These are phyloP conservation scores for Otatea glauca DNA, from an alignment of 176 grass and related monocot genomes.

Conservation along the genomic window DNA sequence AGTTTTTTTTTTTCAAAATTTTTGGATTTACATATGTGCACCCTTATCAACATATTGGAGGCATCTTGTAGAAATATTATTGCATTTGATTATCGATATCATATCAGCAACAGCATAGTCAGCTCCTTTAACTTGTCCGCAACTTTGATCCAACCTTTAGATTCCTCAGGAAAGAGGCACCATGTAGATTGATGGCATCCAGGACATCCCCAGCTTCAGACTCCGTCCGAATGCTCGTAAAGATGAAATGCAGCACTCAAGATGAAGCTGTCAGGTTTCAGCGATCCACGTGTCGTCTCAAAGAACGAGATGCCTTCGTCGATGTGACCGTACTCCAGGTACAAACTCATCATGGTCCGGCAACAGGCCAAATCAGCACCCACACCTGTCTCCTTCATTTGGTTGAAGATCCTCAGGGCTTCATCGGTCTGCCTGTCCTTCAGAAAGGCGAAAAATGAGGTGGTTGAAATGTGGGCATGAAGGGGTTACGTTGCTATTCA, in stretches of 20 bases:
- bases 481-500: conserved; percentile 37
- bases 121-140: neutral
- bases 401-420: conserved; percentile 55
- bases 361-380: conserved; percentile 67
- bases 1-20: too few species aligned
- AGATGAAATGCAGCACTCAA: conserved; percentile 76
- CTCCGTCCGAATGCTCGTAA: conserved; percentile 61
- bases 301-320: conserved; percentile 70
- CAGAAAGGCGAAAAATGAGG: conserved; percentile 66
- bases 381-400: conserved; percentile 58
- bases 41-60: too few species aligned
- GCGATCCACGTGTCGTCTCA: conserved; percentile 36
- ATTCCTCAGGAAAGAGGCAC: conserved; percentile 68
- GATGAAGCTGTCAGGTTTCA: conserved; percentile 83
- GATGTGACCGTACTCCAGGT: conserved; percentile 58
- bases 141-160: conserved; percentile 63
- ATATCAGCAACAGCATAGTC: too few species aligned
- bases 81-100: too few species aligned
- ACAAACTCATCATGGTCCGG: conserved; percentile 80
- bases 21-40: too few species aligned
- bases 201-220: conserved; percentile 57
- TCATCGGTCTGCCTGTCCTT: conserved; percentile 65
- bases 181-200: conserved; percentile 53
- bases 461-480: conserved; percentile 78
- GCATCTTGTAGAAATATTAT: too few species aligned